Percentiles rank a stretch among this genome's conserved stretches.
Conservation (phyloP, 495 filamentous ascomycete genomes). For the Lophiostoma macrostomum region DNA sequence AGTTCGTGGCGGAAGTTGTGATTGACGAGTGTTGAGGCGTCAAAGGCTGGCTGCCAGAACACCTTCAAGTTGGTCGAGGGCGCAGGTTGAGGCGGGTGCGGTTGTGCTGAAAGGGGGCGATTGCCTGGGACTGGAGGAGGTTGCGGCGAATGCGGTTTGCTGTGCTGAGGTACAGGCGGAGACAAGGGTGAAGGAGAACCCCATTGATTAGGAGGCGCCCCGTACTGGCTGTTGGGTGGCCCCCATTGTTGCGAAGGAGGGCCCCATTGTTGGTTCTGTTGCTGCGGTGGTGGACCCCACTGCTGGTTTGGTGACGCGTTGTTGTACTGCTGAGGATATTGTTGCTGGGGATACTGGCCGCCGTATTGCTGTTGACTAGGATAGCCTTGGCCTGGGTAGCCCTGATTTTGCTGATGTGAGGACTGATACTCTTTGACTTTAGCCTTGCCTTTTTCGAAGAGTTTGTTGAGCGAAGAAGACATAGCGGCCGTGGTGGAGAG, state of each 20-base stretch:
- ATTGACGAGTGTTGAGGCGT: constrained; percentile 37
- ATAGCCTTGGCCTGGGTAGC: constrained; percentile 8
- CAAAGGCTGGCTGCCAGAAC: constrained; percentile 44
- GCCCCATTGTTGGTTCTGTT: constrained; percentile 3
- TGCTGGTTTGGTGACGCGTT: constrained; percentile 3
- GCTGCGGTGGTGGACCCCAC: background rate
- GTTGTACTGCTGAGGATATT: constrained; percentile 1
- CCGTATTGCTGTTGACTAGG: background rate
- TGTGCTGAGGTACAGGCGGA: constrained; percentile 24
- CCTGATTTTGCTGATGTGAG: constrained; percentile 9
- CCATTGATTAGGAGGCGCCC: constrained; percentile 13
- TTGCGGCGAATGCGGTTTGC: constrained; percentile 18
- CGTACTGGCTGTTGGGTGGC: background rate
- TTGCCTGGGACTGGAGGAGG: constrained; percentile 19
- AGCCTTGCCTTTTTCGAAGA: constrained; percentile 29
- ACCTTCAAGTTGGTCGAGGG: constrained; percentile 4
- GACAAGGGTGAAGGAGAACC: constrained; percentile 2
- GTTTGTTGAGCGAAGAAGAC: constrained; percentile 16
- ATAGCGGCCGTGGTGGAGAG: too few species aligned
- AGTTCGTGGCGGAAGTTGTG: constrained; percentile 43
- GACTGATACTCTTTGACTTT: constrained; percentile 25
- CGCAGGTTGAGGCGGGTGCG: background rate
- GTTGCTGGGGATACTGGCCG: constrained; percentile 1
- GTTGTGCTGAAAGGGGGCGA: constrained; percentile 6
- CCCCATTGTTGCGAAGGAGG: constrained; percentile 11